phyloP scores from a whole-genome alignment of 2,329 filamentous ascomycete species.

The Penicillium aurantiogriseum region DNA sequence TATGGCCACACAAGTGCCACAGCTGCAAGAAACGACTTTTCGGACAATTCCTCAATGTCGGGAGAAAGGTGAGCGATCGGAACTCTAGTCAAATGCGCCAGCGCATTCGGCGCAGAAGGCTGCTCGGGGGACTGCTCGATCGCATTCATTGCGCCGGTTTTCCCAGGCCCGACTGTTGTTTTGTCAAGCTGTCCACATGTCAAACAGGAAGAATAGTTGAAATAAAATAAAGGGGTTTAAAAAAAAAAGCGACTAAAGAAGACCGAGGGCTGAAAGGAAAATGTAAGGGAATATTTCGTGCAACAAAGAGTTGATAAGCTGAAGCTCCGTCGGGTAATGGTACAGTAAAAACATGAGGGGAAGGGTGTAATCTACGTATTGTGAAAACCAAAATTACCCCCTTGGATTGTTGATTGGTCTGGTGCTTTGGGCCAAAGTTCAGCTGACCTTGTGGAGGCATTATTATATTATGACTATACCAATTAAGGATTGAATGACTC shows the following conservation, averaged over 20 bases:
- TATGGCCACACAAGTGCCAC: slow-evolving; percentile 91
- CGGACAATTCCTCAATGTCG: slow-evolving; percentile 24
- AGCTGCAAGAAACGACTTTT: slow-evolving; percentile 59
- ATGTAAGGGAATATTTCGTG: not conserved
- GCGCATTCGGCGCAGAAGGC: slow-evolving; percentile 23
- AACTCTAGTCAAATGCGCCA: slow-evolving; percentile 26
- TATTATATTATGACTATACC: too few relatives aligned
- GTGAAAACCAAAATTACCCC: not conserved
- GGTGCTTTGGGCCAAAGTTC: too few relatives aligned
- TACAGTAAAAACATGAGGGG: not conserved
- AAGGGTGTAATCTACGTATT: not conserved
- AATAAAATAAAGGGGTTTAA: not conserved
- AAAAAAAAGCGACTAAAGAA: not conserved
- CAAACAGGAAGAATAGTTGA: not conserved
- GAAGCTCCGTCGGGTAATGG: not conserved
- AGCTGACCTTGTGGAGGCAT: too few relatives aligned
- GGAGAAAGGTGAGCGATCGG: slow-evolving; percentile 46
- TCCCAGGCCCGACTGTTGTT: slow-evolving; percentile 7
- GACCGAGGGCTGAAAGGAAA: not conserved
- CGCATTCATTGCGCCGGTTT: slow-evolving; percentile 29
- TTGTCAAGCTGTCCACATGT: slow-evolving; percentile 4
- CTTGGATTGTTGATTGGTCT: not conserved
- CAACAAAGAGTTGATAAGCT: slow-evolving; percentile 2
- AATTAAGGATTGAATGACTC: too few relatives aligned
- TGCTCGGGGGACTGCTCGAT: slow-evolving; percentile 24